Evolutionary conservation across 176 grass and related monocot species (phyloP).

Genomic region (Ananas comosus): DNA sequence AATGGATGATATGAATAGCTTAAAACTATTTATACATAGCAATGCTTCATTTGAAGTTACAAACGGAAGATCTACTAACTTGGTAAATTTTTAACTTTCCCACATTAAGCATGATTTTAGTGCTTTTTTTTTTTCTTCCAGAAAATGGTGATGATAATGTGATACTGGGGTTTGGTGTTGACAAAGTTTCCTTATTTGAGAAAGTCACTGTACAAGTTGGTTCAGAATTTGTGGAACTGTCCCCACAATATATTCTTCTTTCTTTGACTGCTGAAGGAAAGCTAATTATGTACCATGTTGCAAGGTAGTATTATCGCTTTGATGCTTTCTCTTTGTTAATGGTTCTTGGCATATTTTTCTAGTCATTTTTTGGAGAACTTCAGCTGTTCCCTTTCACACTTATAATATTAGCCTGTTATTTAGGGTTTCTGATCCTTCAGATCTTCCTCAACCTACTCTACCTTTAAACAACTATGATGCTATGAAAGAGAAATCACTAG

Average conservation of each 20-base stretch:
- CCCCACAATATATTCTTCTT: conserved; percentile 75
- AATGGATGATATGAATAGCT: background rate
- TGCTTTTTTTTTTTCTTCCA: conserved; percentile 22
- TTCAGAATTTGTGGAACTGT: conserved; percentile 51
- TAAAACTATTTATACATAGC: background rate
- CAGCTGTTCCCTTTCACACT: conserved; percentile 10
- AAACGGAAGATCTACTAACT: background rate
- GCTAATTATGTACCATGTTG: conserved; percentile 64
- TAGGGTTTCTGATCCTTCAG: conserved; percentile 85
- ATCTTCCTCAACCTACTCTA: conserved; percentile 47
- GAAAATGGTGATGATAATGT: conserved; percentile 94
- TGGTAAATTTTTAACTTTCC: no score
- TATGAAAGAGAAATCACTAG: conserved; percentile 18
- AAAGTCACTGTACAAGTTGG: conserved; percentile 64
- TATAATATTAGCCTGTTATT: conserved; percentile 32
- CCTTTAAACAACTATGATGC: conserved; percentile 30
- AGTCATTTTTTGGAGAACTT: background rate
- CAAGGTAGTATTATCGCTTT: conserved; percentile 47
- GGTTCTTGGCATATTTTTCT: background rate
- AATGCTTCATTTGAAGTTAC: background rate
- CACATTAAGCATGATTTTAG: background rate
- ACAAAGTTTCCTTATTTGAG: conserved; percentile 81
- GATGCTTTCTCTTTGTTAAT: background rate
- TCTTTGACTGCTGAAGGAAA: conserved; percentile 90
- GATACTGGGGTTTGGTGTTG: conserved; percentile 82